Evolutionary conservation across 306 rosid species (phyloP).

Genomic region (Begonia masoniana): DNA sequence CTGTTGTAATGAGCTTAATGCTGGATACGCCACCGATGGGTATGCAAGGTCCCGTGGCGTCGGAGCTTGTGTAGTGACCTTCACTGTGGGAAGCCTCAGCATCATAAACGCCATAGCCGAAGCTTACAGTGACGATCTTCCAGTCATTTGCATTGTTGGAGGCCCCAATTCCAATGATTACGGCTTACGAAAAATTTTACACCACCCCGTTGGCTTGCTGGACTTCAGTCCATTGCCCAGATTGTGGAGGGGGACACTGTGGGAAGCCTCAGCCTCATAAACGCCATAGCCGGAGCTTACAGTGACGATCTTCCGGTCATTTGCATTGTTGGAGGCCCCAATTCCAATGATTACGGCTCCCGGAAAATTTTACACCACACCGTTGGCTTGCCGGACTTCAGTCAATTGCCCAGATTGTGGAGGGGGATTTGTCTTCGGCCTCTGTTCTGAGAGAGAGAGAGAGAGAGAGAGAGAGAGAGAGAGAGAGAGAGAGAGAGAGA

Average conservation of each 20-base stretch:
- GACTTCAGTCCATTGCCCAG: too few species aligned
- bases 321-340: too few species aligned
- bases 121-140: constrained; percentile 74
- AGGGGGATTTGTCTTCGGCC: too few species aligned
- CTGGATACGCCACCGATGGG: constrained; percentile 93
- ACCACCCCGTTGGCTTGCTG: constrained; percentile 79
- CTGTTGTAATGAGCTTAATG: constrained; percentile 87
- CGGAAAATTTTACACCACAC: constrained; percentile 76
- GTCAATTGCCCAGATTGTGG: too few species aligned
- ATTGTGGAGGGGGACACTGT: too few species aligned
- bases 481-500: too few species aligned
- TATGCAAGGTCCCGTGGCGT: constrained; percentile 77
- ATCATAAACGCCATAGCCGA: constrained; percentile 82
- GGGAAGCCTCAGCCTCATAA: constrained; percentile 75
- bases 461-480: too few species aligned
- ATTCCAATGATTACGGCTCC: constrained; percentile 72
- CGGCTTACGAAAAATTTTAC: constrained; percentile 54
- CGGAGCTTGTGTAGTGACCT: constrained; percentile 84
- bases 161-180: constrained; percentile 86
- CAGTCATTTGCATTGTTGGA: constrained; percentile 72
- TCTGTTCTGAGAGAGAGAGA: too few species aligned
- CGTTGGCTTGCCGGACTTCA: constrained; percentile 74
- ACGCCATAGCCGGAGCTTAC: constrained; percentile 87
- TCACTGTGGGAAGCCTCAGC: constrained; percentile 80
- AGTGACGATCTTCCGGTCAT: too few species aligned